A percentile compares a stretch with the other conserved stretches of the same genome.
Conservation (phyloP, 495 filamentous ascomycete species). For the Xylaria longipes region DNA sequence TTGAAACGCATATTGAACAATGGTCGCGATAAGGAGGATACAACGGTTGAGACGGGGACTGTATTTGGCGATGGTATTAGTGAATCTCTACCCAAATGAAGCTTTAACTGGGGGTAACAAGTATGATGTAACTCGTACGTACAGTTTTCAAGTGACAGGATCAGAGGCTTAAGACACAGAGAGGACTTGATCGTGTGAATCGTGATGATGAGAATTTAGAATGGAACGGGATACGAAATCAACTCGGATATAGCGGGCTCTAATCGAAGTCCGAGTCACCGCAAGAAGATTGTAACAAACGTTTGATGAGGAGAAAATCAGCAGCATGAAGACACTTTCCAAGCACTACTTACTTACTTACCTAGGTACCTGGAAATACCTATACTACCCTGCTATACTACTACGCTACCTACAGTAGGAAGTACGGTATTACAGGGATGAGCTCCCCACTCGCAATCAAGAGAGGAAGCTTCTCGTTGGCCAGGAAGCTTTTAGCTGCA, state of each 20-base stretch:
- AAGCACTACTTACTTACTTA: background rate
- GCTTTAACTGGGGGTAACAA: background rate
- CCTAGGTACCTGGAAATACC: background rate
- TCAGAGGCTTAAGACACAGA: background rate
- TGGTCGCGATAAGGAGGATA: constrained; percentile 1
- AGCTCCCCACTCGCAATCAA: constrained; percentile 10
- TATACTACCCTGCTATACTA: background rate
- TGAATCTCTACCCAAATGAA: background rate
- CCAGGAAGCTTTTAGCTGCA: background rate
- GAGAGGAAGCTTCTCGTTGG: background rate
- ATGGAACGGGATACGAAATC: background rate
- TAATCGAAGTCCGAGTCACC: background rate
- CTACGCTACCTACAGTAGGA: too few species aligned
- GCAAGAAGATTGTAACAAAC: background rate
- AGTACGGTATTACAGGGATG: too few species aligned
- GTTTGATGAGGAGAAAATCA: constrained; percentile 16
- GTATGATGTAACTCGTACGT: constrained; percentile 28
- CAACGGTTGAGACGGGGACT: background rate
- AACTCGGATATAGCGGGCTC: constrained; percentile 1
- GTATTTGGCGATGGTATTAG: constrained; percentile 12
- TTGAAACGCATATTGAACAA: constrained; percentile 71
- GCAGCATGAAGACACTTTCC: constrained; percentile 12
- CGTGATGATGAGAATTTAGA: background rate
- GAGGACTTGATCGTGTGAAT: background rate
- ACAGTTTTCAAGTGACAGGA: constrained; percentile 3